These are phyloP conservation scores for Suillus alpinus DNA, from an alignment of 768 basidiomycete species.

Conservation along the genomic window DNA sequence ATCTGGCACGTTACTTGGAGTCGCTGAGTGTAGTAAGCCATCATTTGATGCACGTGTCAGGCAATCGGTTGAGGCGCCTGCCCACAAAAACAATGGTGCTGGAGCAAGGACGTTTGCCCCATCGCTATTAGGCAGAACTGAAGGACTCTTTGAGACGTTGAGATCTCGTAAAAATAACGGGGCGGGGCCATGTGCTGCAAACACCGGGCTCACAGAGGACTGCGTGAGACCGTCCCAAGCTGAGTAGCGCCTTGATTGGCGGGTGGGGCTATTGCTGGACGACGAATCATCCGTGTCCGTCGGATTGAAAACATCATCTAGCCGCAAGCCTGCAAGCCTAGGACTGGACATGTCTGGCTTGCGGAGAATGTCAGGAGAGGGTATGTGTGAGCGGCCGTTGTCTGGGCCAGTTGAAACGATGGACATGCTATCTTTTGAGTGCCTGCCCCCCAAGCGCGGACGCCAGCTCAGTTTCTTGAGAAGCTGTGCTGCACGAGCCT, in stretches of 20 bases:
- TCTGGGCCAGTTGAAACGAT: conserved; percentile 22
- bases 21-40: background rate
- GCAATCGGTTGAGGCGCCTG: conserved; percentile 10
- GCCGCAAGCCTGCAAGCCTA: conserved; percentile 20
- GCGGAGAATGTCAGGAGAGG: conserved; percentile 32
- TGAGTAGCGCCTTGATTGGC: conserved; percentile 23
- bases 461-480: conserved; percentile 38
- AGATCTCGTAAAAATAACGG: conserved; percentile 15
- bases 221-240: conserved; percentile 17
- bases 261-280: conserved; percentile 19
- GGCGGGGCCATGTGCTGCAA: conserved; percentile 11
- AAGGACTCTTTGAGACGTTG: background rate
- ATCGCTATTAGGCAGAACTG: background rate
- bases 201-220: conserved; percentile 8
- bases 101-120: conserved; percentile 15
- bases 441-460: conserved; percentile 30
- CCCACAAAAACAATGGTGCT: conserved; percentile 12
- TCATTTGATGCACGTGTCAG: background rate
- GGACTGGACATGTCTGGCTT: conserved; percentile 21
- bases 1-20: background rate
- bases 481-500: conserved; percentile 37
- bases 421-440: conserved; percentile 25
- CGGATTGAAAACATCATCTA: conserved; percentile 19
- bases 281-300: conserved; percentile 32
- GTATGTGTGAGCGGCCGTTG: conserved; percentile 27